Base-by-base conservation (phyloP, 2,329 filamentous ascomycete genomes). In the Claviceps purpurea region DNA sequence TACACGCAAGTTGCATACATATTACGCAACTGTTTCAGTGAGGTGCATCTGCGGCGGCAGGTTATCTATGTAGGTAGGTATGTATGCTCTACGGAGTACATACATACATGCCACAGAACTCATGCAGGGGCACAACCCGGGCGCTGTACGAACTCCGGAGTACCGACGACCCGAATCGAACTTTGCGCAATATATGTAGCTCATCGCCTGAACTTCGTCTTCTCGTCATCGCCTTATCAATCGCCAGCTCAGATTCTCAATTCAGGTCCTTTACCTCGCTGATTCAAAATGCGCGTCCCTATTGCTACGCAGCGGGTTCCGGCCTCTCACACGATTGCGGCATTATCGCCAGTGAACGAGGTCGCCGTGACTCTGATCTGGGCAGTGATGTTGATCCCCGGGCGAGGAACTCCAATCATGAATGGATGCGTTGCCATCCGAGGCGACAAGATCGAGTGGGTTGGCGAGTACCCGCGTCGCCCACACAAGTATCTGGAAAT, bases 361-460 rank as follows among this genome's bases (percentile, higher is more conserved):
- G 53, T 50, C 1, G 37, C 30, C 22, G 20, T 55, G 2, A 53
- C 54, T 20, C 46, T 58, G 47, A 42, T 71, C 54, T 62, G 59
- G 39, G 56, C 68, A 10, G 53, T 56, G 2, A 54, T 68, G 0
- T 57, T 70, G 0, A 70, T 71, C 50, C 69, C 68, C 14, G 68
- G 69, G 46, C 63, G 65, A 51, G 67, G 67, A 40, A 53, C 62
- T 2, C 68, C 68, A 0, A 43, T 63, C 16, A 42, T 56, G 4
- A 50, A 70, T 13, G 65, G 61, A 22, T 64, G 65, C 2, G 60
- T 71, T 8, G 68, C 68, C 14, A 60, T 71, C 24, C 60, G 67
- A 49, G 59, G 62, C 55, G 64, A 64, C 46, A 56, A 64, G 41
- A 71, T 70, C 53, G 64, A 60, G 39, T 71, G 68, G 68, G 60